These are phyloP conservation scores for Jamesozyma rosinii DNA, from an alignment of 805 yeast genomes.

Conservation along the genomic window DNA sequence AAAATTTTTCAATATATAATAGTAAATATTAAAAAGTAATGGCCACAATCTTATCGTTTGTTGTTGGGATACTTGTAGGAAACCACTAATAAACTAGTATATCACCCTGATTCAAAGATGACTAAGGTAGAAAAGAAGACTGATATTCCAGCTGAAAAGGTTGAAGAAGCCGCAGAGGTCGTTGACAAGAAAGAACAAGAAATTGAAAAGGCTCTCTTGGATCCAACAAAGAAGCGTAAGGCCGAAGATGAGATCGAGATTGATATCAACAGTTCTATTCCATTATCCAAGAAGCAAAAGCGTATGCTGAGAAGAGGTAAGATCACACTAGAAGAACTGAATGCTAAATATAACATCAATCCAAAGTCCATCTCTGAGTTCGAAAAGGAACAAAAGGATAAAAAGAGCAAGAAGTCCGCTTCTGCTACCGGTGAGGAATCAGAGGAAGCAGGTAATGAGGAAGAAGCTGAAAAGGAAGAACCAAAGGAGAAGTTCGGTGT, in stretches of 20 bases:
- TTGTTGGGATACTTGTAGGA: not conserved
- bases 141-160: not conserved
- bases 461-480: constrained; percentile 29
- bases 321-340: constrained; percentile 47
- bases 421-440: constrained; percentile 16
- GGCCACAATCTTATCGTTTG: not conserved
- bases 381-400: constrained; percentile 32
- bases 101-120: not conserved
- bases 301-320: constrained; percentile 76
- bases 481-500: constrained; percentile 60
- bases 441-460: constrained; percentile 29
- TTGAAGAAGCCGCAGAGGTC: not conserved
- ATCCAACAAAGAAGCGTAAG: constrained; percentile 31
- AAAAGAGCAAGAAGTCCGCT: constrained; percentile 11
- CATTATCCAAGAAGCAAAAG: constrained; percentile 85
- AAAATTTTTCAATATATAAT: not conserved
- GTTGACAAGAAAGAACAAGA: constrained; percentile 18
- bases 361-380: constrained; percentile 30
- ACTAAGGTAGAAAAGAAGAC: not conserved
- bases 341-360: constrained; percentile 34
- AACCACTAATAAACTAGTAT: not conserved
- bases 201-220: constrained; percentile 27
- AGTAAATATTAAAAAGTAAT: not conserved
- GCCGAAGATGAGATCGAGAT: constrained; percentile 54
- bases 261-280: constrained; percentile 60